phyloP scores from a whole-genome alignment of 2,329 filamentous ascomycete genomes.

The Cercospora sp. region DNA sequence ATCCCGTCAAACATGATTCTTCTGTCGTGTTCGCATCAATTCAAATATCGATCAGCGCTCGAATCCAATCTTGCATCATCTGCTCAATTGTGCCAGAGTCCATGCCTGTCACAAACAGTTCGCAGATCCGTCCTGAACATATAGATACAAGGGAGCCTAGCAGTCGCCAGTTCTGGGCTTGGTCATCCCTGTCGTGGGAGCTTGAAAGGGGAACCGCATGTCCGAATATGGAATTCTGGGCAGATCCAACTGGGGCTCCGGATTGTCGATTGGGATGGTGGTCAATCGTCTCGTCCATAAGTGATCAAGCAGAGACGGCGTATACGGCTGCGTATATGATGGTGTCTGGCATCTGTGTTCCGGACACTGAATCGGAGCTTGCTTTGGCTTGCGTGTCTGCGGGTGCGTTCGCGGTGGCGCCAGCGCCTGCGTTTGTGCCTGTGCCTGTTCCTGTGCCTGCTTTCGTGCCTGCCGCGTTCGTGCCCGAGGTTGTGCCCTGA shows the following conservation, averaged over 20 bases:
- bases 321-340: slow-evolving; percentile 24
- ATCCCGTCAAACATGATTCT: not conserved
- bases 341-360: slow-evolving; percentile 17
- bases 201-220: not conserved
- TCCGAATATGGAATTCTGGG: not conserved
- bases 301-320: slow-evolving; percentile 8
- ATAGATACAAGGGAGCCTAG: not conserved
- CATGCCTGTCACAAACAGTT: not conserved
- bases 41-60: not conserved
- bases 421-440: not conserved
- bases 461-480: not conserved
- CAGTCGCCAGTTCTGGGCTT: not conserved
- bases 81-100: not conserved
- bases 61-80: not conserved
- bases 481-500: not conserved
- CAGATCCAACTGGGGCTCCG: not conserved
- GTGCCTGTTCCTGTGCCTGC: not conserved
- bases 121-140: not conserved
- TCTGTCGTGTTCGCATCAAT: not conserved
- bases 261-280: not conserved
- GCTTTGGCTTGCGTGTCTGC: not conserved
- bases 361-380: slow-evolving; percentile 10
- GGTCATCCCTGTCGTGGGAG: not conserved
- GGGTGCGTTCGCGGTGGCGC: not conserved
- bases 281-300: not conserved